phyloP scores from a whole-genome alignment of 2,329 filamentous ascomycete genomes.

The Chaetomium sp. region DNA sequence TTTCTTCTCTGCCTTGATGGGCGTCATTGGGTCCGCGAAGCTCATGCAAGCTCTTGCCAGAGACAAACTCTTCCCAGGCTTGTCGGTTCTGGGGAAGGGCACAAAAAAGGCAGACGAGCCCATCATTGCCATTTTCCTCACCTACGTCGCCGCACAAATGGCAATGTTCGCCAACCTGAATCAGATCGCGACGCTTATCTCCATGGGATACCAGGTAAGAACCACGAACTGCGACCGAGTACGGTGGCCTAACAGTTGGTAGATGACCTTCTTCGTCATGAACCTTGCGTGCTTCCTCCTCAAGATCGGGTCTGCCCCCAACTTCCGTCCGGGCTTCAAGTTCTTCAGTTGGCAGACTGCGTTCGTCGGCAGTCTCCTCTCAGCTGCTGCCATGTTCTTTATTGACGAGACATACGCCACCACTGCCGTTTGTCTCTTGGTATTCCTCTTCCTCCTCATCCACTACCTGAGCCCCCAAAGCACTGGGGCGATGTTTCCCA shows the following conservation, averaged over 20 bases:
- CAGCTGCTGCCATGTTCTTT: constrained; percentile 84
- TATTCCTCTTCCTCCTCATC: constrained; percentile 80
- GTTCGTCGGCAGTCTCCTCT: constrained; percentile 71
- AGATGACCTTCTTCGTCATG: constrained; percentile 88
- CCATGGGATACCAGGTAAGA: constrained; percentile 77
- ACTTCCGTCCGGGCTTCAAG: constrained; percentile 85
- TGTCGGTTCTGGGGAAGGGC: constrained; percentile 73
- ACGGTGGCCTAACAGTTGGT: constrained; percentile 25
- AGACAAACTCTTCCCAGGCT: constrained; percentile 76
- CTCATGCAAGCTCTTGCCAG: constrained; percentile 80
- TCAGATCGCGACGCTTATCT: constrained; percentile 85
- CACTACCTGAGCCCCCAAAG: constrained; percentile 86
- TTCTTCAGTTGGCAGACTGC: constrained; percentile 89
- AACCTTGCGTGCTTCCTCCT: constrained; percentile 85
- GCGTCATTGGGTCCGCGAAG: constrained; percentile 81
- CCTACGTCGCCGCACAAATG: constrained; percentile 73
- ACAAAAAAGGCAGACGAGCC: constrained; percentile 74
- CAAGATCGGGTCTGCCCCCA: constrained; percentile 84
- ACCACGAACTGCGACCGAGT: constrained; percentile 11
- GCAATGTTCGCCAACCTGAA: constrained; percentile 84
- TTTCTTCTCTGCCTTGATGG: constrained; percentile 86
- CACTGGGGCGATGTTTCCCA: constrained; percentile 90
- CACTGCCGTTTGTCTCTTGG: constrained; percentile 70
- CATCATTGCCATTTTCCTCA: constrained; percentile 72
- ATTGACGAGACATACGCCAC: constrained; percentile 81